These are phyloP conservation scores for Cladorrhinum sp. DNA, from an alignment of 2,329 filamentous ascomycete genomes.

Conservation along the genomic window DNA sequence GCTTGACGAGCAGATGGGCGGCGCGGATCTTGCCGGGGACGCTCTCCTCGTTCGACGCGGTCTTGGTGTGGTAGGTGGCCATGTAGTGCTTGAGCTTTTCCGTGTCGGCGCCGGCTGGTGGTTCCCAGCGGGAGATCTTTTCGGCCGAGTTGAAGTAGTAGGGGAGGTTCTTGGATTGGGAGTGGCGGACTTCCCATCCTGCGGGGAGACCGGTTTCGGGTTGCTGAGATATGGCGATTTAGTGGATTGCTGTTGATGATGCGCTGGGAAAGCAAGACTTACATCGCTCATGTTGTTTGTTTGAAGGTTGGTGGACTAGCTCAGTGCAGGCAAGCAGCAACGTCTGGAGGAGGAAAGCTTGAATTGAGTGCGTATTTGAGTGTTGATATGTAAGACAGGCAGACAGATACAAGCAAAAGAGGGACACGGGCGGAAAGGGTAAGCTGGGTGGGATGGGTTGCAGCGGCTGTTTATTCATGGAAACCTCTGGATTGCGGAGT, in stretches of 20 bases:
- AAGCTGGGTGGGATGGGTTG: conserved; percentile 8
- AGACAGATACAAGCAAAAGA: not conserved
- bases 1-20: conserved; percentile 91
- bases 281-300: conserved; percentile 8
- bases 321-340: not conserved
- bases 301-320: not conserved
- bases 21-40: conserved; percentile 79
- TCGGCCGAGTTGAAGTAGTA: conserved; percentile 94
- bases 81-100: conserved; percentile 94
- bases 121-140: conserved; percentile 93
- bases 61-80: conserved; percentile 75
- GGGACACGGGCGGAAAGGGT: not conserved
- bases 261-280: not conserved
- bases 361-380: too few species aligned
- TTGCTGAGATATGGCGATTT: conserved; percentile 2
- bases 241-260: not conserved
- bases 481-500: conserved; percentile 20
- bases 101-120: conserved; percentile 80
- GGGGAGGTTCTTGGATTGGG: conserved; percentile 96
- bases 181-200: conserved; percentile 94
- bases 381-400: not conserved
- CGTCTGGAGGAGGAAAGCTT: not conserved
- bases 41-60: conserved; percentile 38
- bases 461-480: conserved; percentile 11
- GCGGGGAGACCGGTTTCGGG: conserved; percentile 74